Evolutionary conservation across 2,329 filamentous ascomycete genomes (phyloP), one percentile per base, ranked within the genome.

Genomic region (Kalaharituber pfeilii): DNA sequence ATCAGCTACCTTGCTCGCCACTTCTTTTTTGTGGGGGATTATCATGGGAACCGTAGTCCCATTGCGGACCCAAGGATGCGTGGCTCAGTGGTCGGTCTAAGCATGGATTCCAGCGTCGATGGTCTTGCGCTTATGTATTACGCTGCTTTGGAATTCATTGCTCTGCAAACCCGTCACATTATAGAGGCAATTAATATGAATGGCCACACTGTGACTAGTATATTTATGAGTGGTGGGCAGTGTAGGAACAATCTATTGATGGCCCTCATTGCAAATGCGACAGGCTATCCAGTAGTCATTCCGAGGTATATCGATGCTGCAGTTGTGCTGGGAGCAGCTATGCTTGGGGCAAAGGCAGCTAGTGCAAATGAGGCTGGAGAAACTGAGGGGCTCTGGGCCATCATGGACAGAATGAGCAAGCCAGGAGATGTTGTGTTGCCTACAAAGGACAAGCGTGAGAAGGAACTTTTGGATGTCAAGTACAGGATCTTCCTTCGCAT

Each of bases 221-320:
- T 98, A 69, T 98, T 96, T 78, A 96, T 98, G 91, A 94, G 86
- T 3, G 91, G 91, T 57, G 93, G 86, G 9, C 91, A 96, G 69
- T 98, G 91, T 73, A 88, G 95, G 70, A 98, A 98, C 69, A 79
- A 82, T 29, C 79, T 96, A 57, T 75, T 98, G 53, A 94, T 98
- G 82, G 77, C 80, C 55, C 78, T 98, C 15, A 83, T 98, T 63
- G 87, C 91, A 13, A 91, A 88, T 0, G 84, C 83, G 0, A 96
- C 89, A 70, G 75, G 80, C 62, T 88, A 94, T 81, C 89, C 89
- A 1, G 89, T 98, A 20, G 73, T 95, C 33, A 94, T 96, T 54
- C 91, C 91, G 0, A 78, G 83, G 51, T 96, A 98, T 65, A 86
- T 95, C 56, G 85, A 94, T 66, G 89, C 89, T 1, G 91, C 91